Conservation (phyloP, 176 grass and related monocot species). For the Raddia distichophylla region DNA sequence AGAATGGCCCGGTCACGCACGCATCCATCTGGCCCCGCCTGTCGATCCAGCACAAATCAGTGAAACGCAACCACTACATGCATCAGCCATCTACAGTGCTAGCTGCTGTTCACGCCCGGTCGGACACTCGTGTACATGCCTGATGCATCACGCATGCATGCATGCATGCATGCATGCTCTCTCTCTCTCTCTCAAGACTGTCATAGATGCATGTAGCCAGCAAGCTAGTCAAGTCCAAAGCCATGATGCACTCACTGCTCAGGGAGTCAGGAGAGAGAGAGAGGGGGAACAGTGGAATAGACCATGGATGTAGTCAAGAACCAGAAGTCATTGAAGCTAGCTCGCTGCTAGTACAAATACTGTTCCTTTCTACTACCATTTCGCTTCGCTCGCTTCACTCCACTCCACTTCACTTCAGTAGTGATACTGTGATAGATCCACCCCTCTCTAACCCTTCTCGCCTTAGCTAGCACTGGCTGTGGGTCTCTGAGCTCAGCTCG, state of each 20-base stretch:
- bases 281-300: neutral
- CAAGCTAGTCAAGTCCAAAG: slow-evolving; percentile 18
- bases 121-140: slow-evolving; percentile 1
- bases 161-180: neutral
- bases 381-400: neutral
- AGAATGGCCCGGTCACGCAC: slow-evolving; percentile 33
- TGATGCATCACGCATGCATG: neutral
- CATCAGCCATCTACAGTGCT: slow-evolving; percentile 28
- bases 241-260: slow-evolving; percentile 38
- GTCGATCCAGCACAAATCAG: slow-evolving; percentile 21
- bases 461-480: neutral
- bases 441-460: neutral
- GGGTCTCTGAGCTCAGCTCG: neutral
- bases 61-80: slow-evolving; percentile 34
- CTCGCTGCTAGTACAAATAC: neutral
- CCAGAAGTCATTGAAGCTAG: neutral
- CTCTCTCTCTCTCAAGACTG: neutral
- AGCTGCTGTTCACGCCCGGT: slow-evolving; percentile 22
- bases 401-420: neutral
- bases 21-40: neutral
- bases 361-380: neutral
- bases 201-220: neutral
- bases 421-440: neutral
- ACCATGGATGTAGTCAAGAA: slow-evolving; percentile 9
- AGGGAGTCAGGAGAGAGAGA: neutral